Evolutionary conservation across 192 early-diverging fungal species (phyloP).

Genomic region (Entomortierella chlamydospora): DNA sequence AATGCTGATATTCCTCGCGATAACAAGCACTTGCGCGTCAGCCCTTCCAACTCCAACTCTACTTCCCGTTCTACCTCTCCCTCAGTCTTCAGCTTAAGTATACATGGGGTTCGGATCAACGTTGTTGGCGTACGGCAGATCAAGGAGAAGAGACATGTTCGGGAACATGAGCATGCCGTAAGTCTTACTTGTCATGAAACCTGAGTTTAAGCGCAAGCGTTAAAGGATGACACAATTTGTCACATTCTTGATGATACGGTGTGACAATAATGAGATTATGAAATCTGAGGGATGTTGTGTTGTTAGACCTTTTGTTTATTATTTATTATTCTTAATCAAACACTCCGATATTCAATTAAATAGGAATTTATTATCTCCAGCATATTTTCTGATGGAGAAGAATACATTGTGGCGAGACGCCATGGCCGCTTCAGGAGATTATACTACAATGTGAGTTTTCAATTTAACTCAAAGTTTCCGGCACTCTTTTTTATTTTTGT

Average conservation of each 20-base stretch:
- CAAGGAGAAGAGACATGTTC: constrained; percentile 52
- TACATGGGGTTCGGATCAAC: constrained; percentile 59
- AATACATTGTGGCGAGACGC: constrained; percentile 56
- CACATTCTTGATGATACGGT: neutral
- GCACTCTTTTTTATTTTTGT: no score
- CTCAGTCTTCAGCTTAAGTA: neutral
- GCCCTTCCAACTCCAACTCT: neutral
- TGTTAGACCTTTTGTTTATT: neutral
- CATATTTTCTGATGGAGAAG: constrained; percentile 27
- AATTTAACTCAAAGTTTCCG: no score
- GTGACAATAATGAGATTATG: no score
- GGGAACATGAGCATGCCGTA: constrained; percentile 59
- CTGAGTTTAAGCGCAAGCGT: neutral
- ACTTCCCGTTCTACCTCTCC: neutral
- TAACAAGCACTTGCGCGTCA: neutral
- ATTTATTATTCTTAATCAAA: no score
- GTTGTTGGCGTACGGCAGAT: constrained; percentile 54
- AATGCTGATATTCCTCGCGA: neutral
- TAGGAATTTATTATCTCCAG: constrained; percentile 62
- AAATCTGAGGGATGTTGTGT: neutral
- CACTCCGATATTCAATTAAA: no score
- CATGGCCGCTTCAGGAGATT: constrained; percentile 61
- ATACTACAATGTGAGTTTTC: constrained; percentile 45
- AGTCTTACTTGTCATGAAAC: neutral
- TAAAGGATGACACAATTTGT: neutral